Evolutionary conservation across 169 alveolate genomes (phyloP).

Genomic region (Miamiensis avidus): DNA sequence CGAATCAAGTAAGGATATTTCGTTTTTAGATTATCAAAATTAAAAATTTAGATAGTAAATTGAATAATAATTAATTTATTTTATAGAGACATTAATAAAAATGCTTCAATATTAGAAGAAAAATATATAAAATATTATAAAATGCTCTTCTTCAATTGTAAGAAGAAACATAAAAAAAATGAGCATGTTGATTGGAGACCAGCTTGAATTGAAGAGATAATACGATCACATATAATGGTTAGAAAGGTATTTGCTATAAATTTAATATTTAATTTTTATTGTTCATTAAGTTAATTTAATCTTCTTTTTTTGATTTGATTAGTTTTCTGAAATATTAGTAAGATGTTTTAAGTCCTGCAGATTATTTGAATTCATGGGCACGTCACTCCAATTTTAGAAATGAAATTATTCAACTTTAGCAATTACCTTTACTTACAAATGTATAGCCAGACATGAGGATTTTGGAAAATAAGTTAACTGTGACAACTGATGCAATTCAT

Average conservation of each 20-base stretch:
- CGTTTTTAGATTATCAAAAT: not conserved
- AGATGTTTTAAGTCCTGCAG: slow-evolving; percentile 41
- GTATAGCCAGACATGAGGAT: slow-evolving; percentile 33
- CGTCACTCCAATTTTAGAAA: slow-evolving; percentile 39
- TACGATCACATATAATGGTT: slow-evolving; percentile 40
- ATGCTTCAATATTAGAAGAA: slow-evolving; percentile 24
- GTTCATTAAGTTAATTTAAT: no score
- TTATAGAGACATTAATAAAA: slow-evolving; percentile 23
- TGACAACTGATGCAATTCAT: not conserved
- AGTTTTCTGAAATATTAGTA: slow-evolving; percentile 35
- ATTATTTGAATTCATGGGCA: slow-evolving; percentile 37
- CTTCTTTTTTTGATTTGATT: no score
- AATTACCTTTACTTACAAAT: slow-evolving; percentile 20
- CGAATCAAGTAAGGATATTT: slow-evolving; percentile 11
- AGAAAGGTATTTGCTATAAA: slow-evolving; percentile 14
- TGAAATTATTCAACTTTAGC: slow-evolving; percentile 22
- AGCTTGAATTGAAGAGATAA: slow-evolving; percentile 42
- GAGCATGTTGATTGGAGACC: slow-evolving; percentile 34
- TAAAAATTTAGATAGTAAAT: not conserved
- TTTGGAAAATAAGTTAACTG: not conserved
- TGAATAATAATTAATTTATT: no score
- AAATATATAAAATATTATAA: slow-evolving; percentile 31
- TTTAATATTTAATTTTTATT: no score
- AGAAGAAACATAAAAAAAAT: slow-evolving; percentile 42
- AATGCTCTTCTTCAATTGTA: slow-evolving; percentile 35